phyloP scores from a whole-genome alignment of 305 asterid species.

The Nicotiana rustica region DNA sequence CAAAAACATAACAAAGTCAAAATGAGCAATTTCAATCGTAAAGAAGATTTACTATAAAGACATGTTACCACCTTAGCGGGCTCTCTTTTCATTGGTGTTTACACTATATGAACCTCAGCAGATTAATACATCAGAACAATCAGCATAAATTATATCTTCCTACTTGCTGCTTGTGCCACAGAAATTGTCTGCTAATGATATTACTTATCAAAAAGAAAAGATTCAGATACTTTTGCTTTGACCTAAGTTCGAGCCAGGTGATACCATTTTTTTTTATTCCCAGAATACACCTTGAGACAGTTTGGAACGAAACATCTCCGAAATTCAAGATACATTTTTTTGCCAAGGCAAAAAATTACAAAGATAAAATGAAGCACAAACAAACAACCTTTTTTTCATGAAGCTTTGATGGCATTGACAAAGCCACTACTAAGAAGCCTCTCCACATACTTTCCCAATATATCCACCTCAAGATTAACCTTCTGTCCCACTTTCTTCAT shows the following conservation, averaged over 20 bases:
- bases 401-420: constrained; percentile 55
- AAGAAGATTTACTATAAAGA: background rate
- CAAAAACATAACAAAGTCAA: background rate
- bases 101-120: background rate
- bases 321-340: constrained; percentile 25
- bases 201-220: too few species aligned
- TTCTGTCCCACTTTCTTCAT: constrained; percentile 81
- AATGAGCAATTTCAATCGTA: background rate
- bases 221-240: background rate
- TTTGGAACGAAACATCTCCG: background rate
- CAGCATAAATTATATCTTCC: background rate
- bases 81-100: background rate
- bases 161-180: too few species aligned
- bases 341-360: background rate
- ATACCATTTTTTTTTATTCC: constrained; percentile 20
- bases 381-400: constrained; percentile 42
- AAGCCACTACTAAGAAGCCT: constrained; percentile 78
- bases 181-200: too few species aligned
- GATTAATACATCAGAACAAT: background rate
- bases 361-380: background rate
- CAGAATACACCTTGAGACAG: background rate
- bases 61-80: background rate
- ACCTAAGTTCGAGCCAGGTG: background rate
- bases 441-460: constrained; percentile 93
- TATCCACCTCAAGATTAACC: constrained; percentile 96